Evolutionary conservation across 148 eudicot species (phyloP).

Genomic region (Rhododendron ovatum): DNA sequence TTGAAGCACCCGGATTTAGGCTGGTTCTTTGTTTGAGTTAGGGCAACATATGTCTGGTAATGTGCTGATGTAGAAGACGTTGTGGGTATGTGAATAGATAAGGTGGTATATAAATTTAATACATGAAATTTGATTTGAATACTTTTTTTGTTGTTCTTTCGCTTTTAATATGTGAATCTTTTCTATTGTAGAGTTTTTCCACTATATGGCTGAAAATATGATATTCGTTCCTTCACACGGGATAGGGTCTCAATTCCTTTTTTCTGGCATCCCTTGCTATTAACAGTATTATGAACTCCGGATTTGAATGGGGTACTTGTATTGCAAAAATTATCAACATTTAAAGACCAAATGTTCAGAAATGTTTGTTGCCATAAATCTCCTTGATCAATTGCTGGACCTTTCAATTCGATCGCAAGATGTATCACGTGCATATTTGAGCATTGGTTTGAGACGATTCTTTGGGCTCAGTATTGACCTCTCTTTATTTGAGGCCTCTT

Average conservation of each 20-base stretch:
- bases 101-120: slow-evolving; percentile 61
- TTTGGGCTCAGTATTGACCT: neutral
- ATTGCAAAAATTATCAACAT: neutral
- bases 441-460: neutral
- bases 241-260: neutral
- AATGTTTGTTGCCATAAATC: neutral
- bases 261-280: neutral
- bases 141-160: neutral
- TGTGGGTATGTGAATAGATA: slow-evolving; percentile 63
- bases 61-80: slow-evolving; percentile 62
- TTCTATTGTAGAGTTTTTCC: neutral
- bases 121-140: slow-evolving; percentile 20
- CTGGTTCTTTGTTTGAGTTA: slow-evolving; percentile 42
- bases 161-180: neutral
- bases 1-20: slow-evolving; percentile 33
- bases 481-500: neutral
- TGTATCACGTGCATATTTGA: neutral
- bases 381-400: neutral
- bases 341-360: neutral
- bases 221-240: neutral
- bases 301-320: neutral
- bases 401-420: neutral
- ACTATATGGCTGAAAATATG: neutral
- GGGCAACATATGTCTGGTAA: slow-evolving; percentile 38
- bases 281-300: neutral